phyloP scores from a whole-genome alignment of 2,329 filamentous ascomycete genomes.

The Tolypocladium album region DNA sequence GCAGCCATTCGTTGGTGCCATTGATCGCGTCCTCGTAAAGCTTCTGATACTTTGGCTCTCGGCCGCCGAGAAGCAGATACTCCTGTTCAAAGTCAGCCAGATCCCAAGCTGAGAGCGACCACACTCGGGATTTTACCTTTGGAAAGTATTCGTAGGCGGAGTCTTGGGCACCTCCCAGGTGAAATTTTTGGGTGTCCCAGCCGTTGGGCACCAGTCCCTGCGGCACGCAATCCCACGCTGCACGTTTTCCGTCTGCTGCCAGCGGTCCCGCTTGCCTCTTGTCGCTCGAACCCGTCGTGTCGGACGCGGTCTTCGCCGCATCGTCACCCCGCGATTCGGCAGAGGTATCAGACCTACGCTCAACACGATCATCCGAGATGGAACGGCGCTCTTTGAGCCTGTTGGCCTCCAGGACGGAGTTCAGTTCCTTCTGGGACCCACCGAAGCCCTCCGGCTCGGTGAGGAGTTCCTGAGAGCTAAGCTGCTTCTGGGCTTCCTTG shows the following conservation, averaged over 20 bases:
- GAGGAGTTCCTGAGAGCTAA: conserved; percentile 19
- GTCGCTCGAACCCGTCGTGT: background rate
- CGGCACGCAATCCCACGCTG: conserved; percentile 39
- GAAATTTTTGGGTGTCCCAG: conserved; percentile 35
- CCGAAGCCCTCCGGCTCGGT: conserved; percentile 17
- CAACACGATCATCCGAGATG: background rate
- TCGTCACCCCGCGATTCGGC: background rate
- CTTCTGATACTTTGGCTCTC: conserved; percentile 58
- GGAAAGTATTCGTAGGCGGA: conserved; percentile 64
- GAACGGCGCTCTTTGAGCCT: background rate
- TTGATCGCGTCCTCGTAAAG: conserved; percentile 62
- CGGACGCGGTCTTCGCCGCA: background rate
- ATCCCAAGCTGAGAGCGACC: conserved; percentile 8
- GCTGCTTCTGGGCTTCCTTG: conserved; percentile 21
- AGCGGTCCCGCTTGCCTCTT: conserved; percentile 14
- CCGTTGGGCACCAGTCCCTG: conserved; percentile 45
- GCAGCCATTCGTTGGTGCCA: conserved; percentile 59
- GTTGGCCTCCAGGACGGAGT: background rate
- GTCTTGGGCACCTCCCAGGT: conserved; percentile 56
- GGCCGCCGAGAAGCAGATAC: conserved; percentile 66
- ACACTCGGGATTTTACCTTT: conserved; percentile 29
- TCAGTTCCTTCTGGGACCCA: background rate
- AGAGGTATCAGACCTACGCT: background rate
- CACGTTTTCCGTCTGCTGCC: conserved; percentile 20
- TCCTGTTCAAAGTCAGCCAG: conserved; percentile 30